These are phyloP conservation scores for Podochytrium sp. DNA, from an alignment of 192 early-diverging fungal species.

Conservation along the genomic window DNA sequence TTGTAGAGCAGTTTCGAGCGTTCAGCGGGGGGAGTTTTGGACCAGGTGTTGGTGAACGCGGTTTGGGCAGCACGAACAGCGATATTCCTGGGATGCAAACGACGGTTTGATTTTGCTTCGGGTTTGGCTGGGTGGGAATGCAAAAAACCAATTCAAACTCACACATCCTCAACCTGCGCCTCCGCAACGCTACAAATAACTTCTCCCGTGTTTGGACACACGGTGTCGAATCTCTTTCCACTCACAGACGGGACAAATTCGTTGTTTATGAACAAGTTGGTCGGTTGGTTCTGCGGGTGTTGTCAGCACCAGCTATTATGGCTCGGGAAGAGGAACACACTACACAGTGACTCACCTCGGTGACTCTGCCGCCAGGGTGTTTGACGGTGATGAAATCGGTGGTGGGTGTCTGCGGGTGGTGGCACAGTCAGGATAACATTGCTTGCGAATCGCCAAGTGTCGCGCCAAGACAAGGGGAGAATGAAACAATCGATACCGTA, in stretches of 20 bases:
- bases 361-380: neutral
- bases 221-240: constrained; percentile 46
- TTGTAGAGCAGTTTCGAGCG: constrained; percentile 34
- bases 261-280: constrained; percentile 65
- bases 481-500: too few species aligned
- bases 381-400: neutral
- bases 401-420: too few species aligned
- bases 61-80: constrained; percentile 46
- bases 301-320: too few species aligned
- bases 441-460: too few species aligned
- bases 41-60: constrained; percentile 43
- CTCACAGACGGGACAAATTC: constrained; percentile 46
- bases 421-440: too few species aligned
- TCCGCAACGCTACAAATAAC: constrained; percentile 38
- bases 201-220: constrained; percentile 49
- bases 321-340: neutral
- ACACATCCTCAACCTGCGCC: constrained; percentile 47
- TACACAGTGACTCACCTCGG: neutral
- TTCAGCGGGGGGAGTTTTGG: constrained; percentile 20
- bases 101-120: neutral
- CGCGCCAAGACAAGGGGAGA: too few species aligned
- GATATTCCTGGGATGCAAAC: constrained; percentile 13
- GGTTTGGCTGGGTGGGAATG: neutral
- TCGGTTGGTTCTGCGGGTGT: constrained; percentile 23
- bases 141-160: too few species aligned